Evolutionary conservation across 2,329 filamentous ascomycete genomes (phyloP).

Genomic region (Rhinocladiella mackenziei): DNA sequence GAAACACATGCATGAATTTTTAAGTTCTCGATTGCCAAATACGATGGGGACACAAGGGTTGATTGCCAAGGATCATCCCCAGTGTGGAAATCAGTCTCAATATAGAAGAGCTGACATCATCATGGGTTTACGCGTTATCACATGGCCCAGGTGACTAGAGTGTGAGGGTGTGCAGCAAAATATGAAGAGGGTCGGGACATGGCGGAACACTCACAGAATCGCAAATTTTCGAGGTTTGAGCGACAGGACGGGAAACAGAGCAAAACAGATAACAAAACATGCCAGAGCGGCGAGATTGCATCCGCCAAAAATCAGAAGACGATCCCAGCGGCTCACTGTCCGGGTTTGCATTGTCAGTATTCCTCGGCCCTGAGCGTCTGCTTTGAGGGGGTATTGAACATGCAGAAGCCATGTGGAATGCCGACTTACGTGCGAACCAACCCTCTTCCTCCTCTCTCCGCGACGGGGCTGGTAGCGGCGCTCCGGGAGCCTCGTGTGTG

Average conservation of each 20-base stretch:
- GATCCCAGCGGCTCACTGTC: conserved; percentile 94
- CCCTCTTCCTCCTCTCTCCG: conserved; percentile 91
- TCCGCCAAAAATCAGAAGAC: conserved; percentile 82
- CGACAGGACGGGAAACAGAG: conserved; percentile 77
- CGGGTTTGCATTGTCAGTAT: conserved; percentile 22
- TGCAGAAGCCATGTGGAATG: conserved; percentile 7
- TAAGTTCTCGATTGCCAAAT: no score
- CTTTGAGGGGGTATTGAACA: conserved; percentile 2
- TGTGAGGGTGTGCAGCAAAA: conserved; percentile 26
- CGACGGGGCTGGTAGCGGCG: conserved; percentile 77
- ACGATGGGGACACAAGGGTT: no score
- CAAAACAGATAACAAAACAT: conserved; percentile 91
- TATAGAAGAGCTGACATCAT: conserved; percentile 30
- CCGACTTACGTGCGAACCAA: conserved; percentile 85
- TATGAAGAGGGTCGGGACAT: conserved; percentile 19
- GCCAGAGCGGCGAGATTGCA: conserved; percentile 85
- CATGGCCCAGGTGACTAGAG: conserved; percentile 19
- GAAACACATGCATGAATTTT: conserved; percentile 18
- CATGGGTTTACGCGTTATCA: conserved; percentile 27
- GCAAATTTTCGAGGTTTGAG: conserved; percentile 89
- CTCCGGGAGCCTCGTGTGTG: conserved; percentile 74
- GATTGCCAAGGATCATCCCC: conserved; percentile 11
- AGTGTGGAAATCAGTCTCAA: conserved; percentile 10
- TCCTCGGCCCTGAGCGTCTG: background rate
- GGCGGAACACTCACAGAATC: conserved; percentile 72